A percentile compares a stretch with the other conserved stretches of the same genome.
Conservation (phyloP, 768 basidiomycete species). For the Termitomyces titanicus region DNA sequence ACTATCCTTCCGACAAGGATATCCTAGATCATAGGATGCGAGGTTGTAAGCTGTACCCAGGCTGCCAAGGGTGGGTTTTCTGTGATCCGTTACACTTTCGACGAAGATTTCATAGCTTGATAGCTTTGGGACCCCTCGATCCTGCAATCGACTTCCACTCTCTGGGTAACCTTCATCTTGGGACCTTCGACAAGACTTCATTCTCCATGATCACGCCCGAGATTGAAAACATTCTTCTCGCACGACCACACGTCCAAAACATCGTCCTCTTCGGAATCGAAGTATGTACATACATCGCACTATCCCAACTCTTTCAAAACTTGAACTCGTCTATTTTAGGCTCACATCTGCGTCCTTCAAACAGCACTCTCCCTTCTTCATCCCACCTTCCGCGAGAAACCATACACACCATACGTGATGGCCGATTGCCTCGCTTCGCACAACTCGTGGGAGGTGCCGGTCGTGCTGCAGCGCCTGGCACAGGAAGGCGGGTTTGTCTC, state of each 20-base stretch:
- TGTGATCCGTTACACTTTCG: not conserved
- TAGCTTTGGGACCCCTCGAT: conserved; percentile 68
- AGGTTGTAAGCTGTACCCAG: conserved; percentile 18
- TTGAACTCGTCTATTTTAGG: conserved; percentile 4
- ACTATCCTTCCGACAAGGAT: not conserved
- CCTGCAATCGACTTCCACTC: conserved; percentile 54
- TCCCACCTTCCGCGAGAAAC: conserved; percentile 17
- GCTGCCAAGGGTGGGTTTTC: conserved; percentile 13
- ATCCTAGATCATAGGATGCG: conserved; percentile 15
- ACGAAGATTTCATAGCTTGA: not conserved
- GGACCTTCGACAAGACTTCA: conserved; percentile 68
- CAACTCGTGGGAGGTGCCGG: conserved; percentile 19
- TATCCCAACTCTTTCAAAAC: not conserved
- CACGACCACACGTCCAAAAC: conserved; percentile 46
- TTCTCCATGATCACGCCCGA: conserved; percentile 86
- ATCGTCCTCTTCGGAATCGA: conserved; percentile 88
- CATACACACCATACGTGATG: conserved; percentile 19
- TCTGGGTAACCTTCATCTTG: conserved; percentile 55
- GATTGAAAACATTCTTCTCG: conserved; percentile 46
- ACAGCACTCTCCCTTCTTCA: conserved; percentile 26
- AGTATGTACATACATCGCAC: conserved; percentile 33
- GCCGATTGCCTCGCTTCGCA: conserved; percentile 18
- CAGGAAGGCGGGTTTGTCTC: conserved; percentile 18
- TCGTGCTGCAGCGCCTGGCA: conserved; percentile 15
- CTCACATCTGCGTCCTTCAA: conserved; percentile 79